Evolutionary conservation across 1,284 basidiomycete species (phyloP).

Genomic region (Sporisorium scitamineum): DNA sequence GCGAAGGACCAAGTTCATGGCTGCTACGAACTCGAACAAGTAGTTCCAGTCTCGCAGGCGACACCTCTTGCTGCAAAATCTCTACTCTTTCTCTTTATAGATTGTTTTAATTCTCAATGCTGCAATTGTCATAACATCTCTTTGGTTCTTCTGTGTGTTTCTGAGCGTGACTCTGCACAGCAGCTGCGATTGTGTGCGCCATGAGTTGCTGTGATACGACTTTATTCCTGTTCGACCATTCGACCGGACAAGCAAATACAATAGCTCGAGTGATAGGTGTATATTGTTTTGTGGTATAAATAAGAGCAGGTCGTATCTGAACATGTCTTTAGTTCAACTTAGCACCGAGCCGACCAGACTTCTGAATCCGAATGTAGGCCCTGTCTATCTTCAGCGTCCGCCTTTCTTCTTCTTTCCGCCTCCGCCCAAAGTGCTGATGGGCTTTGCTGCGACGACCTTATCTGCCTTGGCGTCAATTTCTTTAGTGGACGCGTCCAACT

Average conservation of each 20-base stretch:
- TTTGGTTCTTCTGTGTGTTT: too few species aligned
- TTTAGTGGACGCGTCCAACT: neutral
- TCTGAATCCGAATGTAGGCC: too few species aligned
- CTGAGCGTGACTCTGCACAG: too few species aligned
- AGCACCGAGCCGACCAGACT: too few species aligned
- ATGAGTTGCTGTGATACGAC: neutral
- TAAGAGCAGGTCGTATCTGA: neutral
- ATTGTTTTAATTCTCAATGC: neutral
- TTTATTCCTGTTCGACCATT: neutral
- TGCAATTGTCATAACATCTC: neutral
- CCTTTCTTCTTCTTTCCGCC: conserved; percentile 41
- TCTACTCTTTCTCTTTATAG: neutral
- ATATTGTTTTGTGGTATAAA: neutral
- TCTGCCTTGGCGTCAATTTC: neutral
- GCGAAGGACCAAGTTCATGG: conserved; percentile 21
- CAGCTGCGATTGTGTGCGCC: too few species aligned
- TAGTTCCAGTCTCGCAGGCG: neutral
- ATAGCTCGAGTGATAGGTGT: neutral
- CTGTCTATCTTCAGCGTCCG: conserved; percentile 20
- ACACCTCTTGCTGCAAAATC: too few species aligned
- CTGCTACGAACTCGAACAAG: conserved; percentile 19
- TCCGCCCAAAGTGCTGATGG: conserved; percentile 24
- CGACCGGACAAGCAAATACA: neutral
- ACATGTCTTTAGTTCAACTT: neutral
- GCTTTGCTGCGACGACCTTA: neutral